These are phyloP conservation scores for Entelexis sorbosivorans DNA, from an alignment of 1,139 yeast species.

Conservation along the genomic window DNA sequence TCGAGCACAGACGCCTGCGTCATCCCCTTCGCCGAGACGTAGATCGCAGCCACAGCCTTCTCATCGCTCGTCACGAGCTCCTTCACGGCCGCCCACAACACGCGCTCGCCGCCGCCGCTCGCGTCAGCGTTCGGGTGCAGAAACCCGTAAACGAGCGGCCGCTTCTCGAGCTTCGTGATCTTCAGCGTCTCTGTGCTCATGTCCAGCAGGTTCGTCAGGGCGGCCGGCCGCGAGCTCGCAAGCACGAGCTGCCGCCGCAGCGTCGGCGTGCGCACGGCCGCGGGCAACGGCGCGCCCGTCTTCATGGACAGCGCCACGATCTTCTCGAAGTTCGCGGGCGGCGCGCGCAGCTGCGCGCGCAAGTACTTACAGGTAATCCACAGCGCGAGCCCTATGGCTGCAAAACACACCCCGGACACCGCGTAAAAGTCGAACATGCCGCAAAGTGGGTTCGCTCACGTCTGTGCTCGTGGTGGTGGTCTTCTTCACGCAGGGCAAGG, in stretches of 20 bases:
- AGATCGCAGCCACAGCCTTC: conserved; percentile 55
- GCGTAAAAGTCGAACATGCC: conserved; percentile 12
- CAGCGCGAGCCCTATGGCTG: conserved; percentile 9
- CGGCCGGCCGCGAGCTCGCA: conserved; percentile 41
- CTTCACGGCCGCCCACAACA: conserved; percentile 85
- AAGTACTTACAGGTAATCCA: conserved; percentile 13
- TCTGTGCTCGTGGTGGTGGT: not conserved
- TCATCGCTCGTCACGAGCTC: conserved; percentile 47
- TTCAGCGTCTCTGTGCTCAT: conserved; percentile 22
- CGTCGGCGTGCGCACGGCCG: conserved; percentile 27
- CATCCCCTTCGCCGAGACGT: conserved; percentile 56
- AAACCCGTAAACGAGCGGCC: conserved; percentile 52
- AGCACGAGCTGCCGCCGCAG: conserved; percentile 46
- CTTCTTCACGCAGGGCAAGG: not conserved
- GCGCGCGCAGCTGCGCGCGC: conserved; percentile 25
- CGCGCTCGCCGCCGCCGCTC: conserved; percentile 98
- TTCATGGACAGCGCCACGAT: conserved; percentile 25
- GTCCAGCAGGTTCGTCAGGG: conserved; percentile 30
- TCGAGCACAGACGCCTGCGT: conserved; percentile 43
- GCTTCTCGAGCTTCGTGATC: conserved; percentile 16
- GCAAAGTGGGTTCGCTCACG: not conserved
- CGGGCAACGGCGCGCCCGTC: conserved; percentile 26
- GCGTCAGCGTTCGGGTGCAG: conserved; percentile 95
- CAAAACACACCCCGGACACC: conserved; percentile 1
- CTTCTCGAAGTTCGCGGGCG: conserved; percentile 27